These are phyloP conservation scores for Aschersonia sp. DNA, from an alignment of 2,329 filamentous ascomycete genomes.

Conservation along the genomic window DNA sequence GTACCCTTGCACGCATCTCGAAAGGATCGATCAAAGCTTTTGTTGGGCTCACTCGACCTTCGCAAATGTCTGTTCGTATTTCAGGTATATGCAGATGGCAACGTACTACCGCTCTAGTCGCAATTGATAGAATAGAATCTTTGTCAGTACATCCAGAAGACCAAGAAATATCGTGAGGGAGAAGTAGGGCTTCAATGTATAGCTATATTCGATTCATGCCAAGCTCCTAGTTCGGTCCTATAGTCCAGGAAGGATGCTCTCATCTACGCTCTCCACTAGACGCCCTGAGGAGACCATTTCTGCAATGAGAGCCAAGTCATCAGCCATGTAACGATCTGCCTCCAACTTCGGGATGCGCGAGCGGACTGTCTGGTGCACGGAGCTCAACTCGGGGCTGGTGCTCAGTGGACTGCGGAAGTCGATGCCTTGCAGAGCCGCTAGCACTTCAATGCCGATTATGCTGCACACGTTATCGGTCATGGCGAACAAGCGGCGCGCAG, in stretches of 20 bases:
- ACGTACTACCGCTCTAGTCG: no score
- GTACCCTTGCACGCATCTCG: no score
- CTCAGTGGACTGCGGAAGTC: background rate
- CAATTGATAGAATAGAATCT: no score
- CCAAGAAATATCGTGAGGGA: no score
- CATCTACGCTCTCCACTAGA: background rate
- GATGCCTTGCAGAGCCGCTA: background rate
- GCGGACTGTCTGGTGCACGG: background rate
- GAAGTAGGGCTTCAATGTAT: background rate
- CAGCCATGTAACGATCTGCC: background rate
- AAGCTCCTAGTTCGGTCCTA: background rate
- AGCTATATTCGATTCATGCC: background rate
- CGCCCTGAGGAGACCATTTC: background rate
- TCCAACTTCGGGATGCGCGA: background rate
- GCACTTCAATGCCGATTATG: background rate
- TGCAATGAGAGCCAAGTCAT: background rate
- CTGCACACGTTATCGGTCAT: background rate
- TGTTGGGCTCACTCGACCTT: no score
- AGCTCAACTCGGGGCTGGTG: background rate
- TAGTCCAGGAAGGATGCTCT: background rate
- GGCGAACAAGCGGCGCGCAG: background rate
- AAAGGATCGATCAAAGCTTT: no score
- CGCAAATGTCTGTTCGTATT: no score
- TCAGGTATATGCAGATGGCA: no score
- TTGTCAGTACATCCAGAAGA: no score